phyloP scores from a whole-genome alignment of 208 protist genomes.

The Angomonas ambiguus region DNA sequence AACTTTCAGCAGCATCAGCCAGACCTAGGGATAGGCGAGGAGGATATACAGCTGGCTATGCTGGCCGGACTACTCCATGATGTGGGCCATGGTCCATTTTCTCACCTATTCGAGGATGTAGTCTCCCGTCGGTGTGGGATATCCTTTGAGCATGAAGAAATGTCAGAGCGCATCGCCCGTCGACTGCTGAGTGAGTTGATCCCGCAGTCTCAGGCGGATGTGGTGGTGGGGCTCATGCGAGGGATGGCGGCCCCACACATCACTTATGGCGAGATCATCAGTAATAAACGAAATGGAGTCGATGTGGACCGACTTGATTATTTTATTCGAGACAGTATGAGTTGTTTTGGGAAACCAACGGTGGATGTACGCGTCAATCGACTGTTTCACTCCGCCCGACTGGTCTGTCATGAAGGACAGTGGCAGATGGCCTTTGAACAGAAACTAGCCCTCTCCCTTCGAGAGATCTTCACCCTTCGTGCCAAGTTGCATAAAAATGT shows the following conservation, averaged over 20 bases:
- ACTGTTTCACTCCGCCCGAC: conserved; percentile 69
- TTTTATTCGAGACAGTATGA: conserved; percentile 92
- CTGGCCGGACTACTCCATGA: conserved; percentile 95
- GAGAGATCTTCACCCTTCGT: conserved; percentile 94
- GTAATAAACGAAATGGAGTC: conserved; percentile 91
- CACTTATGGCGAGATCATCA: conserved; percentile 74
- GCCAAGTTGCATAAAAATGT: conserved; percentile 95
- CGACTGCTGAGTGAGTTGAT: conserved; percentile 39
- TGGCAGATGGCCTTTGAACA: conserved; percentile 84
- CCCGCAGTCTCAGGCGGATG: conserved; percentile 41
- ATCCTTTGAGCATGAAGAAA: conserved; percentile 77
- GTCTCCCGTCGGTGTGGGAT: conserved; percentile 56
- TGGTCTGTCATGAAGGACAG: conserved; percentile 77
- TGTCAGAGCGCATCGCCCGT: conserved; percentile 74
- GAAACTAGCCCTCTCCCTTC: conserved; percentile 81
- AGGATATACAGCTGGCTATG: conserved; percentile 84
- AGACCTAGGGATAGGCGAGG: conserved; percentile 83
- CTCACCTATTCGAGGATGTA: conserved; percentile 95
- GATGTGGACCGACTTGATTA: conserved; percentile 98
- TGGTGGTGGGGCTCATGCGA: conserved; percentile 65
- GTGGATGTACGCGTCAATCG: conserved; percentile 85
- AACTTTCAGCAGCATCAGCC: conserved; percentile 82
- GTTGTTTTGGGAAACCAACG: conserved; percentile 85
- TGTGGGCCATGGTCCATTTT: conserved; percentile 96
- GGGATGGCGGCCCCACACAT: conserved; percentile 27